A percentile compares a stretch with the other conserved stretches of the same genome.
Conservation (phyloP, 345 rosid species). For the Atalantia buxifolia region DNA sequence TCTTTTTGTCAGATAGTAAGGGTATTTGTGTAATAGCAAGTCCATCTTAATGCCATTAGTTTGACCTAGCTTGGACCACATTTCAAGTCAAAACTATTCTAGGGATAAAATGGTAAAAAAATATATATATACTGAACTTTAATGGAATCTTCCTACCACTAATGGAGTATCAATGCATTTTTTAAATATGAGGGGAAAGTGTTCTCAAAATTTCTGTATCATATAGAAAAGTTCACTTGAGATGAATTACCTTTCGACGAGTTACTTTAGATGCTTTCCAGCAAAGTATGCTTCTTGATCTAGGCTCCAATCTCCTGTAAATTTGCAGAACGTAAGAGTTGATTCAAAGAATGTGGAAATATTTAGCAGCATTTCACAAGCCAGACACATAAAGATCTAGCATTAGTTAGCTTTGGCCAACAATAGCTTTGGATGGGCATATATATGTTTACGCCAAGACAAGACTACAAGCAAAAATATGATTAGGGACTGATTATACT, state of each 20-base stretch:
- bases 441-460: not conserved
- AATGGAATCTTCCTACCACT: too few species aligned
- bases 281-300: constrained; percentile 84
- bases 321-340: constrained; percentile 12
- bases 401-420: not conserved
- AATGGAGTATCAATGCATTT: too few species aligned
- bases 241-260: constrained; percentile 63
- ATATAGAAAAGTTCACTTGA: not conserved
- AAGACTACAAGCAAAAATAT: not conserved
- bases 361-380: not conserved
- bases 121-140: too few species aligned
- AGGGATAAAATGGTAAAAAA: too few species aligned
- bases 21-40: too few species aligned
- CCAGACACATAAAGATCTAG: not conserved
- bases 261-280: constrained; percentile 73
- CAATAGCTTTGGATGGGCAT: not conserved
- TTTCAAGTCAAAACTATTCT: too few species aligned
- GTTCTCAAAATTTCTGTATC: not conserved
- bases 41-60: too few species aligned
- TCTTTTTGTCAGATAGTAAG: too few species aligned
- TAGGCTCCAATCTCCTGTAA: constrained; percentile 86
- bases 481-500: not conserved
- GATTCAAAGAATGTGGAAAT: not conserved
- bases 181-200: too few species aligned
- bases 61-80: too few species aligned